Evolutionary conservation across 805 yeast genomes (phyloP).

Genomic region (Ogataea trehaloabstinens): DNA sequence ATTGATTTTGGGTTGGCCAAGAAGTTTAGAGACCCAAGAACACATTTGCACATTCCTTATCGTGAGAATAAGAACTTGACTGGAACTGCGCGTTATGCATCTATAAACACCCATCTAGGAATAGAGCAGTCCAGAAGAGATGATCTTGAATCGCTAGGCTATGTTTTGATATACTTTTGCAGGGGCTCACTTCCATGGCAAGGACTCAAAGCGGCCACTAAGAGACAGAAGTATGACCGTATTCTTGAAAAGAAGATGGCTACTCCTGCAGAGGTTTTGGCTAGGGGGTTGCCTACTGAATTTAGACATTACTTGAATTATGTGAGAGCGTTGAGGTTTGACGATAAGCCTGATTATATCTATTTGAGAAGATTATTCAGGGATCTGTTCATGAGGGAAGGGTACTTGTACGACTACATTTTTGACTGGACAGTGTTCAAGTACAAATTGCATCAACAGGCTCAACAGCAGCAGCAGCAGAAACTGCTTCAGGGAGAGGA

Average conservation of each 20-base stretch:
- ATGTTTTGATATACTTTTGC: slow-evolving; percentile 90
- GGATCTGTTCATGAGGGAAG: slow-evolving; percentile 83
- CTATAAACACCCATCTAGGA: slow-evolving; percentile 93
- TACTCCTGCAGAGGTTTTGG: slow-evolving; percentile 79
- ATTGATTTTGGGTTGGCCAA: slow-evolving; percentile 94
- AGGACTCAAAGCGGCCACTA: slow-evolving; percentile 94
- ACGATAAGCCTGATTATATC: slow-evolving; percentile 93
- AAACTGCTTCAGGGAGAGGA: slow-evolving; percentile 18
- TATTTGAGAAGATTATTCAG: slow-evolving; percentile 86
- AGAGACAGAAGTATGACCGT: slow-evolving; percentile 94
- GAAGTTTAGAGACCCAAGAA: slow-evolving; percentile 90
- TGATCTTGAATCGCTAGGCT: slow-evolving; percentile 92
- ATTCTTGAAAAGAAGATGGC: slow-evolving; percentile 94
- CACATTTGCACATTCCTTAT: slow-evolving; percentile 93
- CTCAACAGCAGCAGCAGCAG: slow-evolving; percentile 34
- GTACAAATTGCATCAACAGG: slow-evolving; percentile 58
- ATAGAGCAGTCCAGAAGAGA: slow-evolving; percentile 96
- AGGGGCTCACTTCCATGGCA: slow-evolving; percentile 98
- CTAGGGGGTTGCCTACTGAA: slow-evolving; percentile 90
- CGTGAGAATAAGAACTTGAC: slow-evolving; percentile 94
- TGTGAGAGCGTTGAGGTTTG: slow-evolving; percentile 86
- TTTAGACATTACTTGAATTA: slow-evolving; percentile 85
- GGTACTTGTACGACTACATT: slow-evolving; percentile 87
- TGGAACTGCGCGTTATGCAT: slow-evolving; percentile 96
- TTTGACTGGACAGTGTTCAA: slow-evolving; percentile 96